Evolutionary conservation across 306 rosid genomes (phyloP).

Genomic region (Castanopsis chinensis): DNA sequence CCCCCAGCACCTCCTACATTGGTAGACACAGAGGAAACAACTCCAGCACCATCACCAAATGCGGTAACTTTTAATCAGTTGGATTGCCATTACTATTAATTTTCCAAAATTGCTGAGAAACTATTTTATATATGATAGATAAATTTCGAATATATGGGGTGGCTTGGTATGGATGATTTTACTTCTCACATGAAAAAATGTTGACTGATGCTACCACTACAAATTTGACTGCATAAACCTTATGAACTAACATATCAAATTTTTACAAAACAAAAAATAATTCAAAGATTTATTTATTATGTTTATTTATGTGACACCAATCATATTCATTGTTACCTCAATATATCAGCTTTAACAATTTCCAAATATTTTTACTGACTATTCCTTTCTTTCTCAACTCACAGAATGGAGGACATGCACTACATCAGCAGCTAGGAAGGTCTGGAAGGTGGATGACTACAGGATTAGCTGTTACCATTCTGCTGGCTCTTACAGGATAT

Average conservation of each 20-base stretch:
- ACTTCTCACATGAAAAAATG: not conserved
- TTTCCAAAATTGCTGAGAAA: not conserved
- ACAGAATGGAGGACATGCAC: conserved; percentile 66
- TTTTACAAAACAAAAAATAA: too few relatives aligned
- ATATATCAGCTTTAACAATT: not conserved
- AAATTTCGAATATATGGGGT: not conserved
- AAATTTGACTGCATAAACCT: too few relatives aligned
- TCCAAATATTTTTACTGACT: conserved; percentile 16
- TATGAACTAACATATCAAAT: too few relatives aligned
- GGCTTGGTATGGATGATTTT: not conserved
- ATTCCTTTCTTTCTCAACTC: conserved; percentile 8
- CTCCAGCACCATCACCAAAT: conserved; percentile 94
- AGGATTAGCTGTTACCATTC: conserved; percentile 49
- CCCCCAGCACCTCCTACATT: conserved; percentile 90
- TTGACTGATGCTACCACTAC: too few relatives aligned
- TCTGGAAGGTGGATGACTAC: conserved; percentile 38
- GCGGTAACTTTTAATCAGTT: conserved; percentile 48
- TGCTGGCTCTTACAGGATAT: conserved; percentile 49
- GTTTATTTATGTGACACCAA: too few relatives aligned
- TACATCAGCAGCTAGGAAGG: conserved; percentile 38
- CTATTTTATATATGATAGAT: not conserved
- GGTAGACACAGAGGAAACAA: conserved; percentile 43
- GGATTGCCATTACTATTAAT: conserved; percentile 3
- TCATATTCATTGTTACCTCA: too few relatives aligned
- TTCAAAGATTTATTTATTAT: too few relatives aligned